These are phyloP conservation scores for Citrullus colocynthis DNA, from an alignment of 306 rosid genomes.

Conservation along the genomic window DNA sequence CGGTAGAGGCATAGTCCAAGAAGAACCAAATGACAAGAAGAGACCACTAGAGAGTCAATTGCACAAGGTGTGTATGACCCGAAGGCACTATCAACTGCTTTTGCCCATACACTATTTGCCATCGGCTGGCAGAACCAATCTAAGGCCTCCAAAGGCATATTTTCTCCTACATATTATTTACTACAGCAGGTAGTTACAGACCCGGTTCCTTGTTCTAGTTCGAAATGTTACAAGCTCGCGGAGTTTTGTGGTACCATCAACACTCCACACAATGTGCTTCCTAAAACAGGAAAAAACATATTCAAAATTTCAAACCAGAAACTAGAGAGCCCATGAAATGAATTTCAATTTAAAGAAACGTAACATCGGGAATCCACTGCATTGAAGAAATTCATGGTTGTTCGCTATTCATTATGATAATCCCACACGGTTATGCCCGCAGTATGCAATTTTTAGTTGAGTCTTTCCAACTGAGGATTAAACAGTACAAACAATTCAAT, in stretches of 20 bases:
- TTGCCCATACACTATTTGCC: slow-evolving; percentile 43
- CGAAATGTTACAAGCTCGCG: background rate
- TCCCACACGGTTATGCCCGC: background rate
- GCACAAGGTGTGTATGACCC: slow-evolving; percentile 84
- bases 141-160: slow-evolving; percentile 48
- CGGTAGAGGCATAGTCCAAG: slow-evolving; percentile 46
- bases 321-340: background rate
- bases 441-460: background rate
- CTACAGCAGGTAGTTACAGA: background rate
- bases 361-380: background rate
- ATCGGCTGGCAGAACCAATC: slow-evolving; percentile 71
- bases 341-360: background rate
- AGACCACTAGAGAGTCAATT: slow-evolving; percentile 50
- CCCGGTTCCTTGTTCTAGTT: background rate
- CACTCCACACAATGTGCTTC: background rate
- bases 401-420: background rate
- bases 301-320: background rate
- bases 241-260: background rate
- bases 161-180: slow-evolving; percentile 4
- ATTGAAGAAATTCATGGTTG: background rate
- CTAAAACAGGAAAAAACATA: background rate
- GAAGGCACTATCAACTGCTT: slow-evolving; percentile 47
- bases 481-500: background rate
- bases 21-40: slow-evolving; percentile 59
- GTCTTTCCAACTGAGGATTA: background rate